Evolutionary conservation across 2,329 filamentous ascomycete genomes (phyloP), one percentile per base, ranked within the genome.

Genomic region (Colletotrichum sp.): DNA sequence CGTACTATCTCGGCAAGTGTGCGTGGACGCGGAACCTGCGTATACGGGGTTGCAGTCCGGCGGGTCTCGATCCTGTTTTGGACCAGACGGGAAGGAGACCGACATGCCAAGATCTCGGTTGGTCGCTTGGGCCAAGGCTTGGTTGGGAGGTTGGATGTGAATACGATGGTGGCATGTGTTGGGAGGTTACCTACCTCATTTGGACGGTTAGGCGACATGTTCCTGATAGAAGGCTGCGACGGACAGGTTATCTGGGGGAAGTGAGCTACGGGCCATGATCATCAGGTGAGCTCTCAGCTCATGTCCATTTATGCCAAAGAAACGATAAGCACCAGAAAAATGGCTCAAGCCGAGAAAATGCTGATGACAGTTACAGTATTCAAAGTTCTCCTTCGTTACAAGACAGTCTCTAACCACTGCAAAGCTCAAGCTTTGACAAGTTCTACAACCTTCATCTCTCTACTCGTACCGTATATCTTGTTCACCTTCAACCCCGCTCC

Each of bases 401-500:
- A 8, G 16, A n/a, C 7, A 62, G 1, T 8, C 0, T 12, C 57
- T 6, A n/a, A 34, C 9, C 18, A 62, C 8, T 5, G 7, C 4
- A 62, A 28, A n/a, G 10, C 32, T 68, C 36, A 52, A 34, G 16
- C 18, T 28, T 52, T 70, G 4, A 70, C 26, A 7, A 36, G 49
- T n/a, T 70, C 68, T 9, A 70, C 26, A 49, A 63, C 15, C 34
- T 70, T 57, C 1, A 70, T 26, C 55, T 52, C 55, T 8, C 32
- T 34, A 26, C 59, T 36, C 3, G 15, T 10, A 7, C 60, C 39
- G 39, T 79, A 63, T 7, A 82, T 75, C 30, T 78, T 70, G 5
- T 75, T 55, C 30, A 84, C 78, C 67, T 49, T 78, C 55, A 84
- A 62, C 7, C 82, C 83, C 5, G 80, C 81, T 24, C 68, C 52